Evolutionary conservation across 2,329 filamentous ascomycete genomes (phyloP), one percentile per base, ranked within the genome.

Genomic region (Helicocarpus griseus): DNA sequence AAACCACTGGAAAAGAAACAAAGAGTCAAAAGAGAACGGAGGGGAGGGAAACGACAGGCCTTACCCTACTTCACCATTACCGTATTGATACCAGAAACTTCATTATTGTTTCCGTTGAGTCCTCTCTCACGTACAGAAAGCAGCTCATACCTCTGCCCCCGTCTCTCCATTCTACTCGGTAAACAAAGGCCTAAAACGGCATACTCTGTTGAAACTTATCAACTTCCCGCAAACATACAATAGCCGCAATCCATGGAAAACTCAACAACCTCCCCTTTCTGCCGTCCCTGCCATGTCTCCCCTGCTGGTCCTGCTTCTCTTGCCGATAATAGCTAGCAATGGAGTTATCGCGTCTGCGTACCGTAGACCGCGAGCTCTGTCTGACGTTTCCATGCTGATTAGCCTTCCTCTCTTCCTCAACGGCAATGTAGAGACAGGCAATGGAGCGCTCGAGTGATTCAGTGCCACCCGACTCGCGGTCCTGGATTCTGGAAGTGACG

Each of bases 401-500:
- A 19, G n/a, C 26, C 21, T 45, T 9, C 14, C 7, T 19, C 14
- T 45, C 45, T 14, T 47, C 45, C 26, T 47, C 33, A 7, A 60
- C 28, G 8, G 59, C 54, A 9, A 56, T 50, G 51, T 56, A 58
- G 47, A 63, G 55, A 53, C 58, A 63, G 9, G 61, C 61, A 36
- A 63, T 54, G 2, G 61, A 63, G 4, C 59, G 57, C 28, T 63
- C 60, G n/a, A 63, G 56, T 4, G 60, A 50, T 47, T 63, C 58
- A 2, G 22, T 36, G 26, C 53, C 56, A 5, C 53, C 60, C 19
- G 57, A 56, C 46, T 57, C 58, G 8, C 52, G 46, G 19, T 57
- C 59, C 1, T 49, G 51, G 13, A 63, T 62, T 53, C 56, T 53
- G 8, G 56, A 57, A 4, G 60, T 53, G 19, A 54, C 56, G 41